Evolutionary conservation across 2,329 filamentous ascomycete genomes (phyloP).

Genomic region (Aspergillus phoenicis): DNA sequence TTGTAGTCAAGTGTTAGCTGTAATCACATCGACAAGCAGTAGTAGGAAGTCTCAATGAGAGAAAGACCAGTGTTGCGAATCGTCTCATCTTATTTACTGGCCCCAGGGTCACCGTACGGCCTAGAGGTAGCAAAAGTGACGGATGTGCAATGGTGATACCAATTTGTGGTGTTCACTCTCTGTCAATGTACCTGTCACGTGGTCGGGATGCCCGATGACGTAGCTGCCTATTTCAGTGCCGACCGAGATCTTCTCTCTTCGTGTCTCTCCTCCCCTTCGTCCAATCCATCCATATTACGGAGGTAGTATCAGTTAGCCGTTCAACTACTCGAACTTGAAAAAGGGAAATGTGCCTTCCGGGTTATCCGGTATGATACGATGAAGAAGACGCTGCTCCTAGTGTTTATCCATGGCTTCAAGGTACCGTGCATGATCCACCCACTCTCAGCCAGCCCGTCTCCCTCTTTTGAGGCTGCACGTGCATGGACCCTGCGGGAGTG

Average conservation of each 20-base stretch:
- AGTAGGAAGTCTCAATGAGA: too few species aligned
- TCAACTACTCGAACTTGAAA: neutral
- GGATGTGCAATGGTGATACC: too few species aligned
- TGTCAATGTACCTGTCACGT: neutral
- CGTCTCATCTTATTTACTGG: too few species aligned
- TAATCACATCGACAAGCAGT: too few species aligned
- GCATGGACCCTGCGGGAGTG: neutral
- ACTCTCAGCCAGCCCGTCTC: neutral
- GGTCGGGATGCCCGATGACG: constrained; percentile 2
- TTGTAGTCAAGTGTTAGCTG: too few species aligned
- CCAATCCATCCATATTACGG: neutral
- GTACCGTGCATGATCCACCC: constrained; percentile 28
- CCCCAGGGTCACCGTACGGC: too few species aligned
- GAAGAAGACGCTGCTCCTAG: constrained; percentile 50
- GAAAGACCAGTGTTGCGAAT: too few species aligned
- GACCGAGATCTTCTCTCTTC: neutral
- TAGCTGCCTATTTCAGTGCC: neutral
- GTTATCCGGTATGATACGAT: constrained; percentile 29
- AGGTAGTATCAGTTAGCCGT: neutral
- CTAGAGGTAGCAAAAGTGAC: too few species aligned
- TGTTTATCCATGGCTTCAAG: constrained; percentile 55
- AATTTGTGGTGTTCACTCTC: too few species aligned
- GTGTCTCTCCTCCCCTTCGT: neutral
- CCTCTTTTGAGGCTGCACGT: constrained; percentile 1
- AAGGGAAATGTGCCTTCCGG: neutral